Conservation (phyloP, 805 yeast species). For the Teunomyces lycoperdinae region DNA sequence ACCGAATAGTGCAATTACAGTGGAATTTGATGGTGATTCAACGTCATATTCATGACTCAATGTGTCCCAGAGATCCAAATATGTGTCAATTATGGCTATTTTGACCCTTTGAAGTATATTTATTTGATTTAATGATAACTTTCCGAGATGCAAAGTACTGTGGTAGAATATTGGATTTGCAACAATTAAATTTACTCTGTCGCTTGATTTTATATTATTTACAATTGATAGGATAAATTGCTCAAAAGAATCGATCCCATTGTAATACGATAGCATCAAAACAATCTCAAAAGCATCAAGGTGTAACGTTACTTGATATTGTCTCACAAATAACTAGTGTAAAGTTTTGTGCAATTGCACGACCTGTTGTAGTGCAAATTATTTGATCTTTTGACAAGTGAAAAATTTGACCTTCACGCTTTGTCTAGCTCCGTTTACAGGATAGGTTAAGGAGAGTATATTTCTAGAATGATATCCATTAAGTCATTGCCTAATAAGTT, state of each 20-base stretch:
- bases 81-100: neutral
- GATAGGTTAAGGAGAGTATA: constrained; percentile 1
- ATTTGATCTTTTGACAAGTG: neutral
- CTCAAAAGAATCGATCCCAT: neutral
- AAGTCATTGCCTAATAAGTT: neutral
- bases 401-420: constrained; percentile 1
- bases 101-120: neutral
- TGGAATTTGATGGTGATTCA: neutral
- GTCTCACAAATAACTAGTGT: neutral
- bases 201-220: neutral
- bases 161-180: neutral
- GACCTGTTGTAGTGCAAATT: neutral
- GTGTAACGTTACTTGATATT: neutral
- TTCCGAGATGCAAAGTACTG: neutral
- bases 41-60: neutral
- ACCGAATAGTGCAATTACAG: neutral
- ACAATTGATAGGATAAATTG: neutral
- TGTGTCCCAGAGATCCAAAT: neutral
- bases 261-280: neutral
- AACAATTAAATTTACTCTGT: neutral
- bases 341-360: neutral
- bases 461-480: neutral
- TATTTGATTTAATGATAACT: neutral
- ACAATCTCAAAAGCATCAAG: neutral
- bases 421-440: neutral